A percentile compares a stretch with the other conserved stretches of the same genome.
These are phyloP conservation scores for Protomyces macrosporus DNA, from an alignment of 1,139 yeast genomes.

Conservation along the genomic window DNA sequence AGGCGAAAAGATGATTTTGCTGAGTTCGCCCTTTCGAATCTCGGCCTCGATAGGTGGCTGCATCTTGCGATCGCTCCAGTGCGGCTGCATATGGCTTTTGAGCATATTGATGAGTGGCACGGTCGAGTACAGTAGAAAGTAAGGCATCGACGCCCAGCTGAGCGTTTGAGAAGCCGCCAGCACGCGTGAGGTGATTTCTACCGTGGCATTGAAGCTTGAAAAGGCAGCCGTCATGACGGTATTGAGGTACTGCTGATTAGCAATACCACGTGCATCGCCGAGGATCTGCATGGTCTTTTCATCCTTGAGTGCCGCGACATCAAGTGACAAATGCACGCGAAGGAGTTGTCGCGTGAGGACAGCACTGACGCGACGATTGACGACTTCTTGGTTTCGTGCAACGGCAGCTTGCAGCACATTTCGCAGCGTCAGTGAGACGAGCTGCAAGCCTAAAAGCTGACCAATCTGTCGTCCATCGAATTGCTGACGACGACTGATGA, in stretches of 20 bases:
- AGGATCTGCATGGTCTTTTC: conserved; percentile 1
- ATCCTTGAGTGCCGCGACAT: not conserved
- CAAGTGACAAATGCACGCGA: conserved; percentile 5
- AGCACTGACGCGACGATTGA: conserved; percentile 2
- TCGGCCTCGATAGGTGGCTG: not conserved
- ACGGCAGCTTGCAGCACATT: conserved; percentile 1
- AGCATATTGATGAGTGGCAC: not conserved
- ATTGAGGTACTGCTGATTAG: not conserved
- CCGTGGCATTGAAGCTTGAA: not conserved
- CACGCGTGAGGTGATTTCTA: conserved; percentile 6
- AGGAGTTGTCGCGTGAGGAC: conserved; percentile 5
- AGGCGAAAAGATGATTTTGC: not conserved
- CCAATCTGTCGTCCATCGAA: not conserved
- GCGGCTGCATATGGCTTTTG: not conserved
- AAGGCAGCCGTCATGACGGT: conserved; percentile 2
- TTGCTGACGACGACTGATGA: not conserved
- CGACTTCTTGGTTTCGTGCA: not conserved
- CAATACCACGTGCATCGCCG: conserved; percentile 5
- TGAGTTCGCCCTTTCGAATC: not conserved
- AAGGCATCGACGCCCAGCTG: conserved; percentile 7
- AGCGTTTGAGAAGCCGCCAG: conserved; percentile 1
- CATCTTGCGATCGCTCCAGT: not conserved
- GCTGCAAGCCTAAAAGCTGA: conserved; percentile 1
- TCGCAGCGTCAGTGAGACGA: not conserved
- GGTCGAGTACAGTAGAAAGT: conserved; percentile 5